Conservation (phyloP, 306 rosid species). For the Argentina anserina region DNA sequence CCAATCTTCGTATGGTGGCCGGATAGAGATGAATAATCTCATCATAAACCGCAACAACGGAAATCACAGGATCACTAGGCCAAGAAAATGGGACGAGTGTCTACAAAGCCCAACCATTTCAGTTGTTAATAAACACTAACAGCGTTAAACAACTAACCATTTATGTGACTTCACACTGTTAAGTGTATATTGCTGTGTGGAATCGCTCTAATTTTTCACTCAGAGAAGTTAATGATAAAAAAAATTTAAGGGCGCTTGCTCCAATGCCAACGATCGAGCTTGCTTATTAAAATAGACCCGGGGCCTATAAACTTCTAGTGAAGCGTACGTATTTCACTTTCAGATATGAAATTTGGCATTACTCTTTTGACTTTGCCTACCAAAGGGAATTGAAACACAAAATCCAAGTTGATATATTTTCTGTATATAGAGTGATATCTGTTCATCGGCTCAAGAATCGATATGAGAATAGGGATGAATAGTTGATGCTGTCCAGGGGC, state of each 20-base stretch:
- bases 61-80: no score
- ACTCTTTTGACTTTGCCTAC: conserved; percentile 29
- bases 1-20: no score
- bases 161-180: no score
- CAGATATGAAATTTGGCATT: conserved; percentile 28
- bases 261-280: background rate
- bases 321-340: background rate
- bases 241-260: background rate
- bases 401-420: background rate
- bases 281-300: background rate
- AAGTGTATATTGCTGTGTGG: no score
- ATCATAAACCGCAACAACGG: no score
- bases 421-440: background rate
- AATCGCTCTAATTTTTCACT: no score
- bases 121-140: no score
- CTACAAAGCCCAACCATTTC: no score
- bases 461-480: background rate
- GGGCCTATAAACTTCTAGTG: background rate
- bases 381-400: conserved; percentile 12
- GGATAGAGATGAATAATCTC: no score
- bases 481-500: background rate
- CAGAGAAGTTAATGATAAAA: no score
- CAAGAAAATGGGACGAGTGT: no score
- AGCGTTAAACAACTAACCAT: no score
- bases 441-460: conserved; percentile 5